phyloP scores from a whole-genome alignment of 108 stramenopile genomes.

The Skeletonema grethae region DNA sequence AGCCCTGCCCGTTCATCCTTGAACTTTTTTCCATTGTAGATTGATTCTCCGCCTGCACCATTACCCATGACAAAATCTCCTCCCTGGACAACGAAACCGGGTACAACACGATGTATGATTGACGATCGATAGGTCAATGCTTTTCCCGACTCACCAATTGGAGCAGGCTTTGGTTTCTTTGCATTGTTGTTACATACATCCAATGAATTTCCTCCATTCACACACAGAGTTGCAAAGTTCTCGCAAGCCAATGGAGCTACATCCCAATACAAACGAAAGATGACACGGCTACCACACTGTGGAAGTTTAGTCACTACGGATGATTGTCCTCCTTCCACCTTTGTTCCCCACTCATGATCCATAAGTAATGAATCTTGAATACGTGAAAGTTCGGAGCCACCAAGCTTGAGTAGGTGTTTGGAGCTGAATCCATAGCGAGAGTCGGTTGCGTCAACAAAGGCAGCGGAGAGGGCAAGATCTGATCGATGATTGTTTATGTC shows the following conservation, averaged over 20 bases:
- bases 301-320: constrained; percentile 22
- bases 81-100: constrained; percentile 88
- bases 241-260: constrained; percentile 86
- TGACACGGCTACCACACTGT: constrained; percentile 57
- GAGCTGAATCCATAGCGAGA: constrained; percentile 78
- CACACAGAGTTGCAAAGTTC: constrained; percentile 86
- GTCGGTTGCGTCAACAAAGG: constrained; percentile 84
- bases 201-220: constrained; percentile 55
- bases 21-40: constrained; percentile 91
- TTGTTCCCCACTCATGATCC: constrained; percentile 62
- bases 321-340: constrained; percentile 13
- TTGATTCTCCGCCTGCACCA: constrained; percentile 94
- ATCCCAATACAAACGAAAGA: constrained; percentile 79
- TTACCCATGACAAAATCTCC: constrained; percentile 97
- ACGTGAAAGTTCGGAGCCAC: constrained; percentile 80
- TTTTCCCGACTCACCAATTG: constrained; percentile 83
- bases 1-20: constrained; percentile 93
- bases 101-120: constrained; percentile 79
- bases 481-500: constrained; percentile 44
- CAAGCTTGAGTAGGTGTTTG: constrained; percentile 63
- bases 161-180: constrained; percentile 54
- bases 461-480: constrained; percentile 60
- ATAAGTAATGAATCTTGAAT: constrained; percentile 57
- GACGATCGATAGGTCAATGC: constrained; percentile 74
- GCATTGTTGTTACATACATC: constrained; percentile 9